Percentiles rank a stretch among this genome's conserved stretches.
Evolutionary conservation across 306 rosid species (phyloP).

Genomic region (Quercus berberidifolia): DNA sequence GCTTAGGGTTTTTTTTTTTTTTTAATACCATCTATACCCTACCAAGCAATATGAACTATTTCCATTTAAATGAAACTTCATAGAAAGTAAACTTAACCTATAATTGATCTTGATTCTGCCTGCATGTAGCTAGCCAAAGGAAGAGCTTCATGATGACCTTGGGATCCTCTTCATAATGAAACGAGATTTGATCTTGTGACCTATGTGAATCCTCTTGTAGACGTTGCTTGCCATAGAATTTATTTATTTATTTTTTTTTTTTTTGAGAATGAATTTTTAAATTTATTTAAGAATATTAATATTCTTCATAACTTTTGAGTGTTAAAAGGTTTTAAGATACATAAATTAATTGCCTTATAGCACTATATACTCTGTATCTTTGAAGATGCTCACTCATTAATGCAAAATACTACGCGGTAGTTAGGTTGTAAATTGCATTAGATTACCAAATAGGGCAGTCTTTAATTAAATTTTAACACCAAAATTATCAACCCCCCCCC

Average conservation of each 20-base stretch:
- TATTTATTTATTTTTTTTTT: constrained; percentile 5
- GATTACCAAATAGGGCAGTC: constrained; percentile 3
- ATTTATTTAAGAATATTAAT: background rate
- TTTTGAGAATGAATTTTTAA: constrained; percentile 9
- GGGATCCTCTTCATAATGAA: constrained; percentile 24
- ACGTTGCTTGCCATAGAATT: constrained; percentile 15
- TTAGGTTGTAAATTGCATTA: constrained; percentile 19
- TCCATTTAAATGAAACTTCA: background rate
- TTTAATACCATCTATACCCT: background rate
- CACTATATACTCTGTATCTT: background rate
- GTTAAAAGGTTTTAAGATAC: constrained; percentile 19
- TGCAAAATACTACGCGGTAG: constrained; percentile 5
- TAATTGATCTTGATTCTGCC: constrained; percentile 1
- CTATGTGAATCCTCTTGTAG: constrained; percentile 21
- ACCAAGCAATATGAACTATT: background rate
- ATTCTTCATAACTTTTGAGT: constrained; percentile 19
- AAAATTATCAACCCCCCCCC: too few relatives aligned
- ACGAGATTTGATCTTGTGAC: constrained; percentile 23
- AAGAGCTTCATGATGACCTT: constrained; percentile 1
- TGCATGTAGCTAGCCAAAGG: background rate
- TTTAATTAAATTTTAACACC: background rate
- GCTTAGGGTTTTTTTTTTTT: background rate
- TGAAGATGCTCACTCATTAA: background rate
- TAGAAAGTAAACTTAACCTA: background rate
- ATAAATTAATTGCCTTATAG: constrained; percentile 15